Evolutionary conservation across 106 monocot species (phyloP).

Genomic region (Phalaenopsis aphrodite): DNA sequence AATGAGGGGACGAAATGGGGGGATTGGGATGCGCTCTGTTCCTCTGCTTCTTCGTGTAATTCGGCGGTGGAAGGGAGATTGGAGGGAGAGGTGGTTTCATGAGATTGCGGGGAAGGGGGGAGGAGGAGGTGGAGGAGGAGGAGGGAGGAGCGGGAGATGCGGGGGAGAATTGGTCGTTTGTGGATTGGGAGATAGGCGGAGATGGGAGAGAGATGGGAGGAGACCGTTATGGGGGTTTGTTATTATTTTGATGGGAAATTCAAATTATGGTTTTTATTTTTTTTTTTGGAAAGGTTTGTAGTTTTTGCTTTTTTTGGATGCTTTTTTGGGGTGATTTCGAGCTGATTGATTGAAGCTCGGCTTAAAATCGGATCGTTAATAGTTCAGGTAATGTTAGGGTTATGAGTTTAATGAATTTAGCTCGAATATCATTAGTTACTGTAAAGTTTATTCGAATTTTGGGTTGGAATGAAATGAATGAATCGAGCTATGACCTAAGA

Average conservation of each 20-base stretch:
- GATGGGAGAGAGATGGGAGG: background rate
- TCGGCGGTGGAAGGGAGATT: background rate
- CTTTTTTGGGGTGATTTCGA: no score
- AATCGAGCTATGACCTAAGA: no score
- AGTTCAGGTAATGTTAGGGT: no score
- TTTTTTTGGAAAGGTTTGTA: no score
- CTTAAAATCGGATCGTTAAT: no score
- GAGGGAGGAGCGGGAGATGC: background rate
- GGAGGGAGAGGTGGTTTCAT: background rate
- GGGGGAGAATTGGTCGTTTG: background rate
- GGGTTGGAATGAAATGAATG: no score
- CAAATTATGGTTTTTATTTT: background rate
- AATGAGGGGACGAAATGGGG: constrained; percentile 5
- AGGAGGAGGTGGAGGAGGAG: background rate
- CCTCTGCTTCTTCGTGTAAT: background rate
- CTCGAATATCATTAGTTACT: no score
- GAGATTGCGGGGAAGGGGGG: background rate
- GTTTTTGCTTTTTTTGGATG: no score
- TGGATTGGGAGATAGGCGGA: background rate
- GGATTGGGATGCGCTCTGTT: background rate
- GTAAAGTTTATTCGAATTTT: no score
- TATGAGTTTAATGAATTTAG: no score
- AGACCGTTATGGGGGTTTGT: background rate
- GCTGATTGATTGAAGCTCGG: no score
- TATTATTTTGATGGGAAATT: background rate